phyloP scores from a whole-genome alignment of 208 protist genomes.

The Phytomonas sp. region DNA sequence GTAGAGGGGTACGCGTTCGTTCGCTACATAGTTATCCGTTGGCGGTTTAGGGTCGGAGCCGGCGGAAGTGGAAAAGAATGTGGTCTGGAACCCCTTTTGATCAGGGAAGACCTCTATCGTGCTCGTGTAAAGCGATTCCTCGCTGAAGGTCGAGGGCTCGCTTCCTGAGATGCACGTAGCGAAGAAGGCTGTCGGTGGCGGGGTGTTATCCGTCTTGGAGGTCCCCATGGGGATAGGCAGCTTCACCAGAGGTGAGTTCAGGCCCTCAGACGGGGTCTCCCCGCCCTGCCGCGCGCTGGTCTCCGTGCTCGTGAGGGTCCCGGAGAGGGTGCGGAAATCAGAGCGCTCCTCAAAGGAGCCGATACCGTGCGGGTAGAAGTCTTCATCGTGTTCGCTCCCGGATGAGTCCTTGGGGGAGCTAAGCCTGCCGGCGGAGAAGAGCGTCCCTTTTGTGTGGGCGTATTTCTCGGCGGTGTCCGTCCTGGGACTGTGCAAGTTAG shows the following conservation, averaged over 20 bases:
- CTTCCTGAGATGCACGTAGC: not conserved
- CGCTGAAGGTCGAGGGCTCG: not conserved
- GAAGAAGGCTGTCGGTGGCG: not conserved
- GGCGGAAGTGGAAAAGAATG: not conserved
- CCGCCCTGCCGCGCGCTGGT: not conserved
- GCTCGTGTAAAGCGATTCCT: not conserved
- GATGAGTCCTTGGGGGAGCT: not conserved
- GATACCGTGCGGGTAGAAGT: not conserved
- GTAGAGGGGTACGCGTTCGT: not conserved
- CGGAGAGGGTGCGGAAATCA: not conserved
- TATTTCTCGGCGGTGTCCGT: not conserved
- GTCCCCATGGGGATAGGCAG: not conserved
- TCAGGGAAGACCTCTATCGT: not conserved
- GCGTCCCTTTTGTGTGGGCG: not conserved
- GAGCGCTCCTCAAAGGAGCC: not conserved
- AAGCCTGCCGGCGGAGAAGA: not conserved
- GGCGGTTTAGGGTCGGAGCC: not conserved
- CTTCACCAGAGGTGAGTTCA: not conserved
- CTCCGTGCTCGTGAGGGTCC: not conserved
- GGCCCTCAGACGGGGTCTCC: not conserved
- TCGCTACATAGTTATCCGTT: not conserved
- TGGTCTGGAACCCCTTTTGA: not conserved
- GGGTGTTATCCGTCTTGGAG: not conserved
- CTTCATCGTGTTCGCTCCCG: not conserved
- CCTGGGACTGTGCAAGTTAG: not conserved